phyloP scores from a whole-genome alignment of 208 protist genomes.

The Leishmania arabica region DNA sequence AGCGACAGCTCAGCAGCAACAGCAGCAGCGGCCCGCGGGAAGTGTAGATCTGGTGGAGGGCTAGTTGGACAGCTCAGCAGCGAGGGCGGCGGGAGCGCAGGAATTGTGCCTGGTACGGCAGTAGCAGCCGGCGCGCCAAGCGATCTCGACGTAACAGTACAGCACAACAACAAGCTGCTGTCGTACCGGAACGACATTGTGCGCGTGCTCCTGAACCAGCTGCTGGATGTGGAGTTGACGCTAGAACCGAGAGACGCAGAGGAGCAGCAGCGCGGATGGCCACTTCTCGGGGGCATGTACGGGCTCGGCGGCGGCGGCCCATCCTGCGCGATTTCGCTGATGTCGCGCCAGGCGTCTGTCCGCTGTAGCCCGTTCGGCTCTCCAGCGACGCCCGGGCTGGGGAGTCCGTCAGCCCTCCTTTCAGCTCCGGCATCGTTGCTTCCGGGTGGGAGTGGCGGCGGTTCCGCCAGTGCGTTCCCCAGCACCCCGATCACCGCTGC shows the following conservation, averaged over 20 bases:
- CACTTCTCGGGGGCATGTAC: background rate
- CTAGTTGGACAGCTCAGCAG: background rate
- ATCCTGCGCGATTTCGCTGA: background rate
- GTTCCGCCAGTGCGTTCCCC: background rate
- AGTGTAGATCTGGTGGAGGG: background rate
- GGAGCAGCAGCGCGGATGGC: background rate
- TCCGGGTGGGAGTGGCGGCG: background rate
- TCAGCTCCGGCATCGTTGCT: background rate
- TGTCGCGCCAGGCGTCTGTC: background rate
- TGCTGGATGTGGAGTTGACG: conserved; percentile 69
- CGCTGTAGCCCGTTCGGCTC: conserved; percentile 14
- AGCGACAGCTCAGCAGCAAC: conserved; percentile 4
- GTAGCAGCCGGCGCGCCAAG: background rate
- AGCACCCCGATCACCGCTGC: background rate
- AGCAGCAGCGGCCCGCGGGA: background rate
- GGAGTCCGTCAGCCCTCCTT: conserved; percentile 13
- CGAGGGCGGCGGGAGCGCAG: background rate
- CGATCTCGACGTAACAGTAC: conserved; percentile 14
- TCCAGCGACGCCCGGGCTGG: conserved; percentile 5
- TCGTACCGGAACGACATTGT: conserved; percentile 67
- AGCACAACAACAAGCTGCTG: conserved; percentile 75
- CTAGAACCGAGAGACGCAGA: conserved; percentile 44
- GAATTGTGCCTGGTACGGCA: background rate
- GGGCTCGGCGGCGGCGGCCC: conserved; percentile 2
- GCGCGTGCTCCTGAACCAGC: conserved; percentile 58